Evolutionary conservation across 371 early-diverging fungal genomes (phyloP), one percentile per base, ranked within the genome.

Genomic region (Conidiobolus coronatus): DNA sequence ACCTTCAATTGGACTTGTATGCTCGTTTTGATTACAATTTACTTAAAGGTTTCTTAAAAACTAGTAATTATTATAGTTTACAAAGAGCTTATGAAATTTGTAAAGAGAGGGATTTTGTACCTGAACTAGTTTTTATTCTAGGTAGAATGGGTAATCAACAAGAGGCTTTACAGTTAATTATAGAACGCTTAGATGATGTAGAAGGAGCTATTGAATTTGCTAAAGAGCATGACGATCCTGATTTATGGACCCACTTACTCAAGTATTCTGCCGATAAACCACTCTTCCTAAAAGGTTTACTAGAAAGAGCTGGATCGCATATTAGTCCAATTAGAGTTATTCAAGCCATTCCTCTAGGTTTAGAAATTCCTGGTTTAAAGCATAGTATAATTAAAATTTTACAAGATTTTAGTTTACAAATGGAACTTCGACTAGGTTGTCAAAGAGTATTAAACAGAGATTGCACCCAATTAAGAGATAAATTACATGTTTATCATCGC

Each of bases 101-200:
- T 54, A 81, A 89, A 55, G 52, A 68, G 43, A 75, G 78, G 24
- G 86, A 80, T 43, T 60, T 96, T 43, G 84, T 94, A 1, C 86
- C 84, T 14, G 95, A 92, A 56, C 85, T 88, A 86, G 89, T 96
- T 1, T 93, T 72, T 56, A 62, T 96, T 23, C 64, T 94, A 33
- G 90, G 95, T 6, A 81, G 92, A n/a, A 89, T 94, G 88, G 96
- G 96, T 35, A 70, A 94, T 49, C 86, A 86, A 58, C 80, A 87
- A 50, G 67, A 74, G 41, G 95, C 96, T 0, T 60, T 96, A 36
- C 74, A 74, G 67, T 60, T 96, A 48, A 92, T 96, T 48, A 88
- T 94, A 40, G 76, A 79, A 34, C 67, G 81, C 37, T 61, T 94
- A 12, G 75, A 71, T 15, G 88, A 96, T 63, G 87, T 93, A 5